Evolutionary conservation across 441 rosid genomes (phyloP).

Genomic region (Cnidoscolus chayamansa): DNA sequence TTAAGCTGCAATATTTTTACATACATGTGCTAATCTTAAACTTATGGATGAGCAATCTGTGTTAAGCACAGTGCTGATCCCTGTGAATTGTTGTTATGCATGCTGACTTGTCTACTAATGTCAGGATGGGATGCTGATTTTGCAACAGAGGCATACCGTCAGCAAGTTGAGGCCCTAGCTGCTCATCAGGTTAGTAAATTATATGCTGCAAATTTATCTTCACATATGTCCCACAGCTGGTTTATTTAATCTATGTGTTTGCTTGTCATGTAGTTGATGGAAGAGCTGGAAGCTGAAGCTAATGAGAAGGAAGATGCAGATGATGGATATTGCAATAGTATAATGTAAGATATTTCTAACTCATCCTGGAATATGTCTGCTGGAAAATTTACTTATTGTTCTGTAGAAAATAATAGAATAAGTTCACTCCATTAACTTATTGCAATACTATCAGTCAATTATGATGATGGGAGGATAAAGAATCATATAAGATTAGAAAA

Average conservation of each 20-base stretch:
- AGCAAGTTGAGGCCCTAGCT: constrained; percentile 91
- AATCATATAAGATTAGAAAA: background rate
- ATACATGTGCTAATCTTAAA: background rate
- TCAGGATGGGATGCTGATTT: constrained; percentile 99
- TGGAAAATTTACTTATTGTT: background rate
- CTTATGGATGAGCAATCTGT: background rate
- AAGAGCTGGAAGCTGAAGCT: constrained; percentile 93
- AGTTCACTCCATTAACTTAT: no score
- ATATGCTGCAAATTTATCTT: background rate
- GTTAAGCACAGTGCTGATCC: background rate
- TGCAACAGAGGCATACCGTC: constrained; percentile 98
- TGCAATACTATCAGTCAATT: no score
- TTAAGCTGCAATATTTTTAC: background rate
- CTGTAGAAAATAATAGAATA: background rate
- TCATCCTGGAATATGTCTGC: constrained; percentile 16
- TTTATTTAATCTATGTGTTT: constrained; percentile 23
- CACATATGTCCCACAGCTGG: constrained; percentile 20
- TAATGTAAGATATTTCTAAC: constrained; percentile 58
- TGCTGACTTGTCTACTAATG: background rate
- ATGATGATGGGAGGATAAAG: background rate
- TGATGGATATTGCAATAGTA: constrained; percentile 41
- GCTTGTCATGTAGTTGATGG: constrained; percentile 66
- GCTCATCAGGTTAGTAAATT: constrained; percentile 76
- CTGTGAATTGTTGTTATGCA: background rate
- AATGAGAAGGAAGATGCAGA: constrained; percentile 74